These are phyloP conservation scores for Sarocladium strictum DNA, from an alignment of 2,329 filamentous ascomycete genomes.

Conservation along the genomic window DNA sequence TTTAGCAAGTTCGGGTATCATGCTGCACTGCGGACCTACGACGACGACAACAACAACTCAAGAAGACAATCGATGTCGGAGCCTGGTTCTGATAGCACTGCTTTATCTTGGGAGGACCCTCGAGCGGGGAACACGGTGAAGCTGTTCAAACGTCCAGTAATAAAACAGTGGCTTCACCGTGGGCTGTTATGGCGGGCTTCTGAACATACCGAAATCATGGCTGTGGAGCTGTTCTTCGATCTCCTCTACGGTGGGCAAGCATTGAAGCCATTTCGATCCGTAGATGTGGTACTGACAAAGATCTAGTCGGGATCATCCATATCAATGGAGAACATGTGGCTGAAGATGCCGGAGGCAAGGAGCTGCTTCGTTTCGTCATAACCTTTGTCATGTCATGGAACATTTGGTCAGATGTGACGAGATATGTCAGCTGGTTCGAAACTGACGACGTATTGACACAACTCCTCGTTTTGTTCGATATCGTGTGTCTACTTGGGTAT, in stretches of 20 bases:
- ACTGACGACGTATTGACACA: slow-evolving; percentile 55
- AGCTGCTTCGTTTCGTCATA: slow-evolving; percentile 53
- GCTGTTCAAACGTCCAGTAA: slow-evolving; percentile 52
- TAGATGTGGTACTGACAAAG: not conserved
- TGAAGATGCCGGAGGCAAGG: slow-evolving; percentile 46
- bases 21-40: slow-evolving; percentile 48
- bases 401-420: slow-evolving; percentile 55
- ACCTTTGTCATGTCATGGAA: slow-evolving; percentile 60
- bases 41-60: slow-evolving; percentile 17
- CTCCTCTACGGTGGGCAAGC: slow-evolving; percentile 48
- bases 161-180: slow-evolving; percentile 62
- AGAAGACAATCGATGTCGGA: slow-evolving; percentile 15
- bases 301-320: slow-evolving; percentile 53
- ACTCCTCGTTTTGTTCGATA: slow-evolving; percentile 52
- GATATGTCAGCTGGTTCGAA: slow-evolving; percentile 57
- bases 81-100: slow-evolving; percentile 15
- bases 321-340: slow-evolving; percentile 56
- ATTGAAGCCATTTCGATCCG: too few species aligned
- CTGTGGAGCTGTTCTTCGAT: slow-evolving; percentile 60
- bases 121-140: slow-evolving; percentile 40
- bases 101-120: slow-evolving; percentile 24
- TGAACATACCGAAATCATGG: slow-evolving; percentile 53
- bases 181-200: slow-evolving; percentile 57
- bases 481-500: slow-evolving; percentile 53
- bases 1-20: slow-evolving; percentile 59